Base-by-base conservation (phyloP, 768 basidiomycete species). In the Gloeostereum incarnatum region DNA sequence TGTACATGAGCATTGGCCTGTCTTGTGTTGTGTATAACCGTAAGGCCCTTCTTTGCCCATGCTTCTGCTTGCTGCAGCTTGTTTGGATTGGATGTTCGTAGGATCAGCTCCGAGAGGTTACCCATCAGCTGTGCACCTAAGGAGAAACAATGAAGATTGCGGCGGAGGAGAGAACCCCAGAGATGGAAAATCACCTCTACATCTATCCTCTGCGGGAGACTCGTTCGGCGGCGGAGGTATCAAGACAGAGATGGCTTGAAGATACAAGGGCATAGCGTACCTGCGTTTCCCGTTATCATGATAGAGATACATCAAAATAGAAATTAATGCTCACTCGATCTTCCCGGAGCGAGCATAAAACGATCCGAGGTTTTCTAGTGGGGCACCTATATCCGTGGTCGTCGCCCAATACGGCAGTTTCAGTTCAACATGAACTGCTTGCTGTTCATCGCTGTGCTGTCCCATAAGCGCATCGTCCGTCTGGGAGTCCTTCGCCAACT, bases 331-430 rank as follows among this genome's bases (percentile, higher is more conserved):
- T 42, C 50, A 80, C 78, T 78, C 69, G n/a, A 63, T 45, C 40
- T 71, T 73, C 16, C 75, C 79, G 24, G 59, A 59, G 23, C 63
- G 59, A 3, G 71, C 69, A 45, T 84, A 82, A 37, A 76, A 75
- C 3, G 67, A 60, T 1, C 73, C 83, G 3, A 86, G 62, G 1
- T 78, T 73, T 47, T 81, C 81, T 23, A 85, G 62, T 1, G 81
- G 81, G 7, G 79, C 76, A 14, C 74, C 78, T 18, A 85, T 56
- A 45, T 84, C 78, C 16, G 69, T 65, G 40, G 61, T 66, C 6
- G 63, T 61, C 33, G 71, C 71, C 83, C 82, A 84, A 14, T 50
- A 42, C 1, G 83, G 81, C 35, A 83, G 46, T 10, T 65, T 63
- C 16, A 85, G 59, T 38, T 75, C 61, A 7, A 73, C 60, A 24